phyloP scores from a whole-genome alignment of 2,329 filamentous ascomycete genomes.

The Penicillium griseofulvum region DNA sequence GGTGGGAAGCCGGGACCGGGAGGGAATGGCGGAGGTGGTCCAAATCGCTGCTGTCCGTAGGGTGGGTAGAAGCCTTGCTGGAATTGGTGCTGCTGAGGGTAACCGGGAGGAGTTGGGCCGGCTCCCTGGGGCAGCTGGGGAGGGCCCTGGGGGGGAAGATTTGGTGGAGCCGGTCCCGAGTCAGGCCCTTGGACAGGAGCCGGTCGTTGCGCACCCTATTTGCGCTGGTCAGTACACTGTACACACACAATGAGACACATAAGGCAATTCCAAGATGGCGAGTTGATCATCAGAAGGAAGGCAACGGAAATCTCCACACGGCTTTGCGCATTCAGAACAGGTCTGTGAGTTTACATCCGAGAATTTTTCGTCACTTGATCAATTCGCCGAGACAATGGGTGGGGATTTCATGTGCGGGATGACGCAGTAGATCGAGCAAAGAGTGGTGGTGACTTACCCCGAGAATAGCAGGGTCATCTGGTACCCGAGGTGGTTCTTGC shows the following conservation, averaged over 20 bases:
- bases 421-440: conserved; percentile 6
- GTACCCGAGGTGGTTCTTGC: conserved; percentile 72
- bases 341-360: conserved; percentile 87
- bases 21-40: conserved; percentile 51
- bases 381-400: conserved; percentile 13
- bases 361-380: conserved; percentile 75
- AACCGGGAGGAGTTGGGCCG: conserved; percentile 38
- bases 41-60: conserved; percentile 48
- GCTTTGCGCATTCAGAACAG: conserved; percentile 88
- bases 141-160: conserved; percentile 37
- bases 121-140: conserved; percentile 47
- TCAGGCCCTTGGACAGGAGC: conserved; percentile 28
- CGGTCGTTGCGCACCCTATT: conserved; percentile 45
- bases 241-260: background rate
- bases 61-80: conserved; percentile 44
- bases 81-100: conserved; percentile 44
- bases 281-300: conserved; percentile 87
- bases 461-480: conserved; percentile 93
- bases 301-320: conserved; percentile 99
- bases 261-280: conserved; percentile 4
- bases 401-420: conserved; percentile 4
- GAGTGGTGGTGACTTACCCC: conserved; percentile 71
- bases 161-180: conserved; percentile 28
- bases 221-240: conserved; percentile 21
- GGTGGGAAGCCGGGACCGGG: conserved; percentile 66